Base-by-base conservation (phyloP, 2,329 filamentous ascomycete species). In the Aspergillus sp. region DNA sequence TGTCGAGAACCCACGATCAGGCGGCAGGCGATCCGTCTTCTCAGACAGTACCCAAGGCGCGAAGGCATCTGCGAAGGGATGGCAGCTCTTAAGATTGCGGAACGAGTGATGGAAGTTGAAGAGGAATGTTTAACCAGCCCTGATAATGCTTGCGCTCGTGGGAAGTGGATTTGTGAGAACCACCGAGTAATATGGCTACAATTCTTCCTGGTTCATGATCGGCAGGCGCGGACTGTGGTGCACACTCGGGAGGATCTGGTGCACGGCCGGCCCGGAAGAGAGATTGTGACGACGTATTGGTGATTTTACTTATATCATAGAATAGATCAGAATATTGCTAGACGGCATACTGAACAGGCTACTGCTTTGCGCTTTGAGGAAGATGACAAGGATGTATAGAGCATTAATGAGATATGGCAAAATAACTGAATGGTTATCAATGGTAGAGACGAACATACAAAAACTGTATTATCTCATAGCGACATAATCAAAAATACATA, bases 231-330 rank as follows among this genome's bases (percentile, higher is more conserved):
- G 17, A 36, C 52, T 13, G 48, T 53, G 38, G 36, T 58, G 19
- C 49, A 47, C 23, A 58, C 56, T 4, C 13, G 28, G 36, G 49
- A 79, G 17, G 75, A 72, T 25, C 13, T 47, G 39, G 4, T 55
- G 28, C 17, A 6, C 9, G 52, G 39, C 15, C 39, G 25, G 12
- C 12, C 9, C 1, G 52, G 43, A 5, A 32, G 53, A n/a, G 53
- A 45, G 2, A 5, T 55, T 7, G 13, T 55, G 12, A 47, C 23
- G 1, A 45, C 39, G 5, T 55, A 43, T 10, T 55, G 53, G 53
- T 55, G 21, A 41, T 51, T 17, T 4, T 12, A 2, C 10, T 36
- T 36, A n/a, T n/a, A n/a, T n/a, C n/a, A n/a, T n/a, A n/a, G n/a
- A n/a, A 36, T 4, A 4, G 2, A 17, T 30, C 9, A 41, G 50